Percentiles rank a stretch among this genome's conserved stretches.
Evolutionary conservation across 257 asterid genomes (phyloP).

Genomic region (Penstemon davidsonii): DNA sequence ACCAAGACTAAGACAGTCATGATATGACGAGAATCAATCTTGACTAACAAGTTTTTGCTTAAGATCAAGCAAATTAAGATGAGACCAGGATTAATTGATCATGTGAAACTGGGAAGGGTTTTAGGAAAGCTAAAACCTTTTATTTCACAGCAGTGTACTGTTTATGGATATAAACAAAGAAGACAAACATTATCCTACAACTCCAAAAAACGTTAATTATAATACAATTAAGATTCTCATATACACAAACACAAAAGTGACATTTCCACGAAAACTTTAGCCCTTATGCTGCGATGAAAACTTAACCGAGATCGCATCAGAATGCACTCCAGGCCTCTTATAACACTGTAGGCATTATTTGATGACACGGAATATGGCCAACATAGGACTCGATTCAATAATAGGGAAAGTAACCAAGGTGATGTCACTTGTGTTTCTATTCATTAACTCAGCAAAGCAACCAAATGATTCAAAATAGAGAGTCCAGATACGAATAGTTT

Average conservation of each 20-base stretch:
- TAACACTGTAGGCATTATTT: constrained; percentile 27
- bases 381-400: constrained; percentile 8
- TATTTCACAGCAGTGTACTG: constrained; percentile 26
- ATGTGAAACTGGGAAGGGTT: too few species aligned
- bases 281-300: constrained; percentile 16
- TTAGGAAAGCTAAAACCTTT: constrained; percentile 12
- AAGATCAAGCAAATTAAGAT: too few species aligned
- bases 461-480: constrained; percentile 32
- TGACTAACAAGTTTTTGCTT: too few species aligned
- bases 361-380: constrained; percentile 24
- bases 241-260: constrained; percentile 32
- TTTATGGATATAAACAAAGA: constrained; percentile 20
- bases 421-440: constrained; percentile 17
- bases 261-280: constrained; percentile 1
- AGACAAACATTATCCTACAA: constrained; percentile 17
- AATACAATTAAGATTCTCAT: constrained; percentile 13
- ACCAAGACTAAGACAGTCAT: too few species aligned
- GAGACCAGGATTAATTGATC: too few species aligned
- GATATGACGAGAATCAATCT: too few species aligned
- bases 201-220: neutral
- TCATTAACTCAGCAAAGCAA: constrained; percentile 23
- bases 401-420: constrained; percentile 2
- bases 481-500: constrained; percentile 48
- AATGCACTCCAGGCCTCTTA: constrained; percentile 24
- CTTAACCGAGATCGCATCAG: constrained; percentile 15